phyloP scores from a whole-genome alignment of 2,329 filamentous ascomycete species.

The Fusarium bactridioides region DNA sequence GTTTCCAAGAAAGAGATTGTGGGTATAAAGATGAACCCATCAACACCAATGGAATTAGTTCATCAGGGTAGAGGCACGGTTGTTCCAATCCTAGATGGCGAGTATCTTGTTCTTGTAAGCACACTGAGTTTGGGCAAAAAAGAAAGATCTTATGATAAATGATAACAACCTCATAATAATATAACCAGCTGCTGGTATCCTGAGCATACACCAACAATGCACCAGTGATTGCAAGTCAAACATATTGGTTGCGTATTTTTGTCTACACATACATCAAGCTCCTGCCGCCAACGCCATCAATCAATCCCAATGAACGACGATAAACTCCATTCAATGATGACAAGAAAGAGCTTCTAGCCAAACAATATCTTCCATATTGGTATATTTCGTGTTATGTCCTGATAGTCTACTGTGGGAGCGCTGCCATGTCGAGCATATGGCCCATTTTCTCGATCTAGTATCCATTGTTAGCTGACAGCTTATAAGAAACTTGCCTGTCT shows the following conservation, averaged over 20 bases:
- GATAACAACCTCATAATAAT: not conserved
- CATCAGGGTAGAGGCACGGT: not conserved
- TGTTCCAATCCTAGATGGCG: not conserved
- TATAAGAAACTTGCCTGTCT: fast-evolving
- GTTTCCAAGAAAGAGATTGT: not conserved
- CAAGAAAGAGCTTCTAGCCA: slow-evolving; percentile 3
- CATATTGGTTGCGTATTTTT: slow-evolving; percentile 22
- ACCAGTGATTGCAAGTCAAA: not conserved
- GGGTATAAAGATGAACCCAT: too few species aligned
- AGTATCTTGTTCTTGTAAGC: not conserved
- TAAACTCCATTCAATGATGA: slow-evolving; percentile 35
- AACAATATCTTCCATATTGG: not conserved
- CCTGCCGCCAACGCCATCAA: slow-evolving; percentile 36
- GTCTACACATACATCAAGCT: slow-evolving; percentile 34
- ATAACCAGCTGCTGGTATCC: not conserved
- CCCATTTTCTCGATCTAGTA: slow-evolving; percentile 85
- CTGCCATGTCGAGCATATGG: slow-evolving; percentile 72
- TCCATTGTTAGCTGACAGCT: slow-evolving; percentile 26
- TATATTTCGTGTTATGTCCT: not conserved
- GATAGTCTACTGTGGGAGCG: slow-evolving; percentile 23
- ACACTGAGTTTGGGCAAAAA: not conserved
- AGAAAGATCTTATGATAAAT: not conserved
- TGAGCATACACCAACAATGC: too few species aligned
- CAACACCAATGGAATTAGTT: not conserved
- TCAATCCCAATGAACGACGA: slow-evolving; percentile 23